phyloP scores from a whole-genome alignment of 805 yeast genomes.

The Ogataea siamensis region DNA sequence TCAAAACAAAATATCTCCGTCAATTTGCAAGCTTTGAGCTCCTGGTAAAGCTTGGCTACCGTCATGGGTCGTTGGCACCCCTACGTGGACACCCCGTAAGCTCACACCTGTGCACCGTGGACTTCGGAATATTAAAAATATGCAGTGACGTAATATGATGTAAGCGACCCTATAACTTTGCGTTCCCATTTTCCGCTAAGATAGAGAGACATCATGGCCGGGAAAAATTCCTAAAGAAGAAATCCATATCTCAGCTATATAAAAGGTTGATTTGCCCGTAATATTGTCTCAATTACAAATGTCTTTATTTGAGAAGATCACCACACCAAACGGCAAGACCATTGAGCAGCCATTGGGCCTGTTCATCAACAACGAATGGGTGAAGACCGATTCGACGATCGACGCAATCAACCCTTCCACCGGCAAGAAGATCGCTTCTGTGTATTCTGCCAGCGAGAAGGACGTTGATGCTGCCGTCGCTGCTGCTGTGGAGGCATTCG shows the following conservation, averaged over 20 bases:
- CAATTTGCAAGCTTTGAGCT: no score
- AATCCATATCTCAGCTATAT: slow-evolving; percentile 1
- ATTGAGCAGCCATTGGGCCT: slow-evolving; percentile 46
- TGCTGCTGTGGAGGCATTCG: slow-evolving; percentile 63
- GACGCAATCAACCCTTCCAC: slow-evolving; percentile 40
- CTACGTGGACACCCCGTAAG: background rate
- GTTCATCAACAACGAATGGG: slow-evolving; percentile 59
- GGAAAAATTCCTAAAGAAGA: background rate
- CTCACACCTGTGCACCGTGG: background rate
- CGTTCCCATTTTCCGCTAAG: background rate
- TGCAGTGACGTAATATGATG: no score
- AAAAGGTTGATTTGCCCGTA: background rate
- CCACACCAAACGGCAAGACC: slow-evolving; percentile 32
- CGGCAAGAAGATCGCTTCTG: slow-evolving; percentile 56
- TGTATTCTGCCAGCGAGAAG: slow-evolving; percentile 53
- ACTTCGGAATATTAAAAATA: background rate
- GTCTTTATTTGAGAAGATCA: slow-evolving; percentile 26
- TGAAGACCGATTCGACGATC: slow-evolving; percentile 25
- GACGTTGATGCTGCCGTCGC: slow-evolving; percentile 69
- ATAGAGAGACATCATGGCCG: slow-evolving; percentile 1
- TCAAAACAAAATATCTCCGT: no score
- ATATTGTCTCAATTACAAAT: background rate
- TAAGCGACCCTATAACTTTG: background rate
- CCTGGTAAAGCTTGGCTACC: no score
- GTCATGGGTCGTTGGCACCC: background rate